Evolutionary conservation across 2,329 filamentous ascomycete species (phyloP).

Genomic region (Penicillium sp.): DNA sequence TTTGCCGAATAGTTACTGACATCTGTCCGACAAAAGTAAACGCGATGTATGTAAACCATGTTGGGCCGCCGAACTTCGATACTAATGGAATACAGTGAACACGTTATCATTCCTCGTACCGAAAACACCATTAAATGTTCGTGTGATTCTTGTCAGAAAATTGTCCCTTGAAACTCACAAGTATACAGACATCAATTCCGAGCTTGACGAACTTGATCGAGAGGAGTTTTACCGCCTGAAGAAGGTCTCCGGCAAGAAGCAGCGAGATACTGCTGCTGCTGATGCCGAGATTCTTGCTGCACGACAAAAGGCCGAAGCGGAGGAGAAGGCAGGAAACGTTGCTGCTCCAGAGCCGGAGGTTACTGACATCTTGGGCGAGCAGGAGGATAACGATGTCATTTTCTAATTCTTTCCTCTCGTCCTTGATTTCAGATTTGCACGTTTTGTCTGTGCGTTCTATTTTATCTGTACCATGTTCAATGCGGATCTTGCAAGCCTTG

Average conservation of each 20-base stretch:
- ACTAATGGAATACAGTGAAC: constrained; percentile 39
- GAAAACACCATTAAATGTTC: constrained; percentile 99
- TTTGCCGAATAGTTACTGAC: constrained; percentile 25
- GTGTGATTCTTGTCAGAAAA: not conserved
- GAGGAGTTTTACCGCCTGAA: constrained; percentile 98
- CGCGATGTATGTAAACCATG: constrained; percentile 69
- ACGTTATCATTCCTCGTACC: constrained; percentile 90
- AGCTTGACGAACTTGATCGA: constrained; percentile 94
- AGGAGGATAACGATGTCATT: constrained; percentile 83
- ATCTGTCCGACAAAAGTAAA: constrained; percentile 63
- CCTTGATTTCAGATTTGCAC: constrained; percentile 10
- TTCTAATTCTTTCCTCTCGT: constrained; percentile 56
- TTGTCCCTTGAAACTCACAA: constrained; percentile 1
- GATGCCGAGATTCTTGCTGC: constrained; percentile 72
- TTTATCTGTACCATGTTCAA: constrained; percentile 15
- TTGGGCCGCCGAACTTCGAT: not conserved
- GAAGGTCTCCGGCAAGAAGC: constrained; percentile 87
- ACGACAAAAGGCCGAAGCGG: constrained; percentile 41
- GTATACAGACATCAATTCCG: constrained; percentile 85
- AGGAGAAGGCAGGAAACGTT: constrained; percentile 59
- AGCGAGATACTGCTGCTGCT: constrained; percentile 70
- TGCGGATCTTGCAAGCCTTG: constrained; percentile 5
- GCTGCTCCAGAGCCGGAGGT: constrained; percentile 45
- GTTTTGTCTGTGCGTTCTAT: not conserved
- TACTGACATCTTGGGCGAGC: constrained; percentile 70